Conservation (phyloP, 1,284 basidiomycete species). For the Cutaneotrichosporon sp. region DNA sequence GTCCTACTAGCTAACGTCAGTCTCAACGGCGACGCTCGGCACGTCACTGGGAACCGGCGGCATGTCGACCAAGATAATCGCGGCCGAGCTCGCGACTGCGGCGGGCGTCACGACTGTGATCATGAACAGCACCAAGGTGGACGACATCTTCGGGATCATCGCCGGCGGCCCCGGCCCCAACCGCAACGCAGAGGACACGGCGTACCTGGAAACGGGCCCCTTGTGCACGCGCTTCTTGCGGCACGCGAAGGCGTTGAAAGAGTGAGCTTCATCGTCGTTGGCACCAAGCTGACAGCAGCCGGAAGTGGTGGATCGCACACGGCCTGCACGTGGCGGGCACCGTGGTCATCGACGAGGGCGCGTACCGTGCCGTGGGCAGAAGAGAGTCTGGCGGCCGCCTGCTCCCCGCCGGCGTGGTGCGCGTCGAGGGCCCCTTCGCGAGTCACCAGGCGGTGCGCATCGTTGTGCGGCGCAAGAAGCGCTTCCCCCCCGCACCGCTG, state of each 20-base stretch:
- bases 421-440: conserved; percentile 85
- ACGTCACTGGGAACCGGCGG: conserved; percentile 95
- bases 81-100: conserved; percentile 93
- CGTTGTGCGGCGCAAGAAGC: conserved; percentile 60
- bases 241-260: conserved; percentile 71
- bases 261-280: conserved; percentile 48
- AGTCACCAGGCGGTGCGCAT: conserved; percentile 91
- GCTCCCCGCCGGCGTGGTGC: conserved; percentile 85
- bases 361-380: conserved; percentile 78
- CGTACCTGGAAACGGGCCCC: conserved; percentile 37
- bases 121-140: conserved; percentile 75
- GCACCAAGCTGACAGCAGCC: conserved; percentile 37
- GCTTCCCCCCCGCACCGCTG: conserved; percentile 38
- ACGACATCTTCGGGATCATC: conserved; percentile 79
- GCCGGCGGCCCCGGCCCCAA: conserved; percentile 54
- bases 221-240: conserved; percentile 88
- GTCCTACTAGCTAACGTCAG: conserved; percentile 55
- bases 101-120: conserved; percentile 96
- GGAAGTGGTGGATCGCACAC: conserved; percentile 95
- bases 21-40: conserved; percentile 87
- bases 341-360: conserved; percentile 79
- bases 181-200: conserved; percentile 32
- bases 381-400: conserved; percentile 86
- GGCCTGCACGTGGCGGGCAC: conserved; percentile 85
- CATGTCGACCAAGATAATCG: conserved; percentile 99